Conservation (phyloP, 148 eudicot species). For the Rhododendron mucronatum region DNA sequence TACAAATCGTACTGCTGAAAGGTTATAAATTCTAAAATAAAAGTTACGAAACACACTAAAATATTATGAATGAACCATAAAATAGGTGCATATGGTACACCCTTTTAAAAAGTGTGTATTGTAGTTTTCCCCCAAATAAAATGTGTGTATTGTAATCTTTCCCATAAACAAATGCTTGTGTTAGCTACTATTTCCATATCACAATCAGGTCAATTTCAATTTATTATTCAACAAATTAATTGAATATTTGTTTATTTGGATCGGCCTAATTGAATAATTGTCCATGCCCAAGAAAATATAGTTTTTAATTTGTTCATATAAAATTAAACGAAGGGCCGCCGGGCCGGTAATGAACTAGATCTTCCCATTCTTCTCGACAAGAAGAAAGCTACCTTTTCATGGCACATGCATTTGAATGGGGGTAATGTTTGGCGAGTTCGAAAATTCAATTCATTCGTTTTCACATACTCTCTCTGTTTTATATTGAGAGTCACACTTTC, state of each 20-base stretch:
- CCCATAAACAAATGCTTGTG: background rate
- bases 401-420: background rate
- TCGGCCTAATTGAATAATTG: background rate
- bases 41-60: too few relatives aligned
- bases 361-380: background rate
- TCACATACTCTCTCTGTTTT: background rate
- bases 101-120: too few relatives aligned
- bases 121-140: too few relatives aligned
- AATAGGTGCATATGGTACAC: too few relatives aligned
- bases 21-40: too few relatives aligned
- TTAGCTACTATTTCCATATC: background rate
- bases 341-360: too few relatives aligned
- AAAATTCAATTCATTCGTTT: background rate
- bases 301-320: too few relatives aligned
- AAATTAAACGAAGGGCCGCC: background rate
- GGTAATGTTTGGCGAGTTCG: background rate
- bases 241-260: background rate
- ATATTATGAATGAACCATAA: too few relatives aligned
- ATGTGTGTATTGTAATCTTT: too few relatives aligned
- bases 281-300: background rate
- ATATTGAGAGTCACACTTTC: too few relatives aligned
- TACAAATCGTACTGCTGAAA: too few relatives aligned
- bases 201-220: background rate
- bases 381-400: background rate
- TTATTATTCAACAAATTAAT: background rate